A percentile compares a stretch with the other conserved stretches of the same genome.
Conservation (phyloP, 805 yeast genomes). For the Candida piceae region DNA sequence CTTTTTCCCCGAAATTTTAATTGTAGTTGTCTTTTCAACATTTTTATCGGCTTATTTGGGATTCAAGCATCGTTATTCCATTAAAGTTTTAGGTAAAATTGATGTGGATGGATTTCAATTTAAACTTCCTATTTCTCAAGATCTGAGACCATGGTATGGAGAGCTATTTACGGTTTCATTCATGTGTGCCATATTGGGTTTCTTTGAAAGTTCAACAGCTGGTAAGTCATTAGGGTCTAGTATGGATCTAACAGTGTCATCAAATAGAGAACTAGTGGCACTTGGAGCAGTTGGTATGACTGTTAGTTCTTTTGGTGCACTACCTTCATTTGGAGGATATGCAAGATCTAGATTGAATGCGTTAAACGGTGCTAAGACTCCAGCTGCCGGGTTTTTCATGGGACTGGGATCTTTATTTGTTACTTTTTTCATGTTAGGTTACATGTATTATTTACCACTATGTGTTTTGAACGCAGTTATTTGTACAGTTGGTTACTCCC, state of each 20-base stretch:
- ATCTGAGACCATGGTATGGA: constrained; percentile 43
- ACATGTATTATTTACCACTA: constrained; percentile 68
- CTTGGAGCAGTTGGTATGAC: constrained; percentile 70
- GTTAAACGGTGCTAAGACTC: constrained; percentile 81
- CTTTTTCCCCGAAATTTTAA: constrained; percentile 79
- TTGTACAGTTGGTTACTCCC: constrained; percentile 67
- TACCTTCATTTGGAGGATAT: constrained; percentile 95
- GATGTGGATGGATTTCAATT: constrained; percentile 45
- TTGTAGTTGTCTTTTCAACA: constrained; percentile 63
- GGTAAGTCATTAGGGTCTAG: constrained; percentile 77
- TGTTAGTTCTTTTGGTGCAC: constrained; percentile 55
- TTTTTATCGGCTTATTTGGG: constrained; percentile 40
- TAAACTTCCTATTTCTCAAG: constrained; percentile 51
- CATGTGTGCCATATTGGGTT: constrained; percentile 79
- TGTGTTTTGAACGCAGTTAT: constrained; percentile 80
- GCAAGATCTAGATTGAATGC: constrained; percentile 90
- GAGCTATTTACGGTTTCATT: constrained; percentile 64
- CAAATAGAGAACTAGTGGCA: constrained; percentile 89
- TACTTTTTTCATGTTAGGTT: constrained; percentile 52
- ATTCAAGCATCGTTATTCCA: constrained; percentile 48
- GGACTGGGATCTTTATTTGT: constrained; percentile 70
- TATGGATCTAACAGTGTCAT: constrained; percentile 68
- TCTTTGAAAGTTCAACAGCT: constrained; percentile 91
- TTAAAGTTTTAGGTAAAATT: constrained; percentile 68
- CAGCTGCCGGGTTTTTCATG: constrained; percentile 78